Conservation (phyloP, 2,329 filamentous ascomycete genomes). For the Pleurostoma richardsiae region DNA sequence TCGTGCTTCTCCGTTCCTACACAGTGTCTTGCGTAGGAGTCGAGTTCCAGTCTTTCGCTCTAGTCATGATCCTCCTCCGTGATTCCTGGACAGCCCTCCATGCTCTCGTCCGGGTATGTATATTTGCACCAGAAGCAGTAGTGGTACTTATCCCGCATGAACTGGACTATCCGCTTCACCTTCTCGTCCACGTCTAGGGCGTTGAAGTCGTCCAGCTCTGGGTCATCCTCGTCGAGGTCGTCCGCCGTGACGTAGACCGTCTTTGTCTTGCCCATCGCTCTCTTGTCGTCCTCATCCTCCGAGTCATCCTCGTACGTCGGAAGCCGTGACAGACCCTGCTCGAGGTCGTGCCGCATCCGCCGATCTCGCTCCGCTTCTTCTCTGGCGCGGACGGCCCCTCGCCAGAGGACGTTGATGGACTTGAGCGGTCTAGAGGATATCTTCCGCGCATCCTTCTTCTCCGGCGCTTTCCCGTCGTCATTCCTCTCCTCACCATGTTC, state of each 20-base stretch:
- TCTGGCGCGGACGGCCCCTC: slow-evolving; percentile 65
- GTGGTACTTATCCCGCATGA: slow-evolving; percentile 63
- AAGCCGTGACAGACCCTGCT: slow-evolving; percentile 57
- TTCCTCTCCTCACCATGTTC: slow-evolving; percentile 13
- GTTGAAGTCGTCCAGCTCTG: slow-evolving; percentile 76
- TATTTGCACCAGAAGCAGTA: slow-evolving; percentile 97
- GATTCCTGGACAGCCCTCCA: slow-evolving; percentile 86
- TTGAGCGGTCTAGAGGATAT: slow-evolving; percentile 49
- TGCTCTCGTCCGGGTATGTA: slow-evolving; percentile 63
- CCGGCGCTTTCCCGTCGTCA: slow-evolving; percentile 4
- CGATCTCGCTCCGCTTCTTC: slow-evolving; percentile 66
- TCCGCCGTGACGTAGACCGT: slow-evolving; percentile 56
- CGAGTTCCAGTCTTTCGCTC: not conserved
- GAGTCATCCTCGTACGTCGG: slow-evolving; percentile 65
- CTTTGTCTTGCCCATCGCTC: slow-evolving; percentile 57
- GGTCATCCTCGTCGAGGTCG: slow-evolving; percentile 72
- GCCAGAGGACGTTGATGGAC: slow-evolving; percentile 73
- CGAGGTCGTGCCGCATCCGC: slow-evolving; percentile 59
- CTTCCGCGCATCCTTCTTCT: slow-evolving; percentile 24
- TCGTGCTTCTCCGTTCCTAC: no score
- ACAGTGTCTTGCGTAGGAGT: no score
- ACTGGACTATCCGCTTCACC: slow-evolving; percentile 59
- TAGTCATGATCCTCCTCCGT: slow-evolving; percentile 78
- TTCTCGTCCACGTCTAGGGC: slow-evolving; percentile 61
- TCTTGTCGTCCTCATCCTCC: slow-evolving; percentile 67